phyloP scores from a whole-genome alignment of 495 filamentous ascomycete genomes.

The Niebla homalea region DNA sequence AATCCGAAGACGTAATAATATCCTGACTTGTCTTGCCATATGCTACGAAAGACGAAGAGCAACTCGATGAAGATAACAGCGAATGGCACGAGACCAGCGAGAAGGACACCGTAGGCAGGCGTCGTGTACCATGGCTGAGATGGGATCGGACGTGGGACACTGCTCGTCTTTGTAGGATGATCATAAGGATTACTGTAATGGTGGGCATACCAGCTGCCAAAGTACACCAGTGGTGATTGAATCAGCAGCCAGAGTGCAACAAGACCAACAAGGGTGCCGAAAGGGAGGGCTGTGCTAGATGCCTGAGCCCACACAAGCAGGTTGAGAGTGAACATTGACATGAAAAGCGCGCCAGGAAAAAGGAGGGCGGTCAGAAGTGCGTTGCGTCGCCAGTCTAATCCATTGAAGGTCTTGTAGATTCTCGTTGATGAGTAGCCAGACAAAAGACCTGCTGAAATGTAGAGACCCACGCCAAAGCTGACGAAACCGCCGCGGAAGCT shows the following conservation, averaged over 20 bases:
- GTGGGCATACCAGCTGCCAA: constrained; percentile 72
- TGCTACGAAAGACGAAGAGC: constrained; percentile 78
- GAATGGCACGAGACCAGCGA: constrained; percentile 80
- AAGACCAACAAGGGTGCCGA: constrained; percentile 67
- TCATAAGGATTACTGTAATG: constrained; percentile 57
- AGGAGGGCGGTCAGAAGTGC: constrained; percentile 71
- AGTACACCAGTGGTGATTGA: constrained; percentile 78
- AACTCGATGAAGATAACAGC: constrained; percentile 90
- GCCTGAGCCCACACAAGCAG: constrained; percentile 92
- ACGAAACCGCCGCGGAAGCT: constrained; percentile 88
- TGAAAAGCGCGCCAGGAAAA: constrained; percentile 73
- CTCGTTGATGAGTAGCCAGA: constrained; percentile 87
- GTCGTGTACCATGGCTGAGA: constrained; percentile 68
- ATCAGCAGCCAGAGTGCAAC: constrained; percentile 77
- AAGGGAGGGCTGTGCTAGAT: constrained; percentile 81
- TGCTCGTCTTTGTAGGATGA: constrained; percentile 74
- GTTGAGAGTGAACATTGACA: constrained; percentile 71
- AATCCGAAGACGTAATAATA: constrained; percentile 97
- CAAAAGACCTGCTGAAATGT: constrained; percentile 77
- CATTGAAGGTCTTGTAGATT: constrained; percentile 79
- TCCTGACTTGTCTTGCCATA: constrained; percentile 87
- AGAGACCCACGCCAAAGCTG: constrained; percentile 73
- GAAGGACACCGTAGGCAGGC: constrained; percentile 44
- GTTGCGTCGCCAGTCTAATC: constrained; percentile 66
- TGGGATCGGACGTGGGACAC: constrained; percentile 63